Evolutionary conservation across 768 basidiomycete genomes (phyloP), one percentile per base, ranked within the genome.

Genomic region (Gymnopilus junonius): DNA sequence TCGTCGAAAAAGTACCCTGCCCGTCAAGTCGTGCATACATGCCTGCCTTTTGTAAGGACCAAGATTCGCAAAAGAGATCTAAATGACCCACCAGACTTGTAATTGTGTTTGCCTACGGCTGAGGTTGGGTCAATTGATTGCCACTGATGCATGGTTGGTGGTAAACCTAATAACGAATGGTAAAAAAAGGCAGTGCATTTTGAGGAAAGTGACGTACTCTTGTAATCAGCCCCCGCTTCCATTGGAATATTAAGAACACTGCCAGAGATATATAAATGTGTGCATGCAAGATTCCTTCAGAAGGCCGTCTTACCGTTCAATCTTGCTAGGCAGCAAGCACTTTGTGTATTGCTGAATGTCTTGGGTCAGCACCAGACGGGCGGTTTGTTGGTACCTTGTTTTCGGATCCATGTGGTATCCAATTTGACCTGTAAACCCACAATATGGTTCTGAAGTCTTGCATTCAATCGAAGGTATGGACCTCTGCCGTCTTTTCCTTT

Each of bases 331-430:
- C 10, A 80, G 71, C 20, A 89, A 77, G 42, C 80, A 80, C 35
- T 82, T 80, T 0, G 92, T 93, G 68, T 81, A 88, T 21, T 93
- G 92, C 65, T 93, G 92, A 0, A 91, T 73, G 66, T 91, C 79
- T 21, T 45, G 73, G 0, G 84, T 83, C 4, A 73, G 72, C n/a
- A 70, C 74, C 54, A 69, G 53, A 32, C 91, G 80, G 12, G 84
- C 86, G 53, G 67, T 69, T 17, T 64, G 65, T 64, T 92, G 90
- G 65, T 74, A 85, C 10, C 75, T 70, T 1, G 82, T 82, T 61
- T 69, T 71, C 4, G 80, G 79, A 10, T 67, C 64, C 46, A 71
- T 72, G 23, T 72, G 67, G 61, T 84, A 84, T 1, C 61, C 61
- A 8, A 74, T 71, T 1, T 45, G 42, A 1, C 78, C 79, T 34